A percentile compares a stretch with the other conserved stretches of the same genome.
These are phyloP conservation scores for Spathaspora boniae DNA, from an alignment of 805 yeast species.

Conservation along the genomic window DNA sequence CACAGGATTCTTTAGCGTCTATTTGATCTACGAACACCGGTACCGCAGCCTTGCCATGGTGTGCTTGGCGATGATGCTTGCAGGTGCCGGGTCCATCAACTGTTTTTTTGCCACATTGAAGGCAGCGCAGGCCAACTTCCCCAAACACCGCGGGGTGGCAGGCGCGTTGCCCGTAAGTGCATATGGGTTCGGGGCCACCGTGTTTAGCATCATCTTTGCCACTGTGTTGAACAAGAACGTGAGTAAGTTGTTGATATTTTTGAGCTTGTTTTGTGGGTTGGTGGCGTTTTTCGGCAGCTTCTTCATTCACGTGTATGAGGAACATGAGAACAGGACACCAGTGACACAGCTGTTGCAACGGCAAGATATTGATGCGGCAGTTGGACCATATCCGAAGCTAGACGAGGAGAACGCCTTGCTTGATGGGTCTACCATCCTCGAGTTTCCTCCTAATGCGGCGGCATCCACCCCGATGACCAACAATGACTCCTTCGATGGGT, in stretches of 20 bases:
- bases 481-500: slow-evolving; percentile 24
- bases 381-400: neutral
- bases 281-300: slow-evolving; percentile 42
- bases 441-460: no score
- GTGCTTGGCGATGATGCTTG: slow-evolving; percentile 46
- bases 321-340: slow-evolving; percentile 26
- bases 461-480: neutral
- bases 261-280: slow-evolving; percentile 50
- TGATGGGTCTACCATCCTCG: no score
- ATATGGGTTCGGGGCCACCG: slow-evolving; percentile 68
- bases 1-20: slow-evolving; percentile 51
- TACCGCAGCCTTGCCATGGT: slow-evolving; percentile 39
- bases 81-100: slow-evolving; percentile 68
- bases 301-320: slow-evolving; percentile 38
- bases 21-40: slow-evolving; percentile 41
- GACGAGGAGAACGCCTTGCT: neutral
- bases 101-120: slow-evolving; percentile 57
- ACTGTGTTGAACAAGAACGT: slow-evolving; percentile 50
- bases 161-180: slow-evolving; percentile 66
- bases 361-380: slow-evolving; percentile 12
- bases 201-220: slow-evolving; percentile 58
- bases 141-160: slow-evolving; percentile 66
- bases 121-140: slow-evolving; percentile 62
- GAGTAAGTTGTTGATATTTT: slow-evolving; percentile 51
- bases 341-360: no score